A percentile compares a stretch with the other conserved stretches of the same genome.
Evolutionary conservation across 805 yeast species (phyloP).

Genomic region (Ogataea ganodermae): DNA sequence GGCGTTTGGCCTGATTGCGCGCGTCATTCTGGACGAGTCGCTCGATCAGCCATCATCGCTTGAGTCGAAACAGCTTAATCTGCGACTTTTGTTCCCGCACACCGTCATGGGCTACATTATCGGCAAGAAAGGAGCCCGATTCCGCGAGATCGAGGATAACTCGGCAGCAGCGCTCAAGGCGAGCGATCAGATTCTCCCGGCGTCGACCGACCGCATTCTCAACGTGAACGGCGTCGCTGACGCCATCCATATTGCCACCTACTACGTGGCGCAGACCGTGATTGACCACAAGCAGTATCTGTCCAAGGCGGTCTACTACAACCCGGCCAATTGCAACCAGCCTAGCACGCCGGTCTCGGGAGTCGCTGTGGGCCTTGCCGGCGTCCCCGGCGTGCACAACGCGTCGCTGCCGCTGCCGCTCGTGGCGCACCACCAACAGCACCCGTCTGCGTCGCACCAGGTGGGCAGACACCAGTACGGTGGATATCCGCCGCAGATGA

Average conservation of each 20-base stretch:
- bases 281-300: constrained; percentile 61
- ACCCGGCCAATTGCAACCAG: constrained; percentile 50
- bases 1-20: constrained; percentile 73
- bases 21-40: constrained; percentile 67
- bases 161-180: constrained; percentile 79
- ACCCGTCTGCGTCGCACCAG: constrained; percentile 2
- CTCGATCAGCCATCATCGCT: constrained; percentile 61
- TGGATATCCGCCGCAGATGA: constrained; percentile 26
- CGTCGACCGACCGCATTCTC: constrained; percentile 75
- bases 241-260: constrained; percentile 82
- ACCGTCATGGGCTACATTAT: constrained; percentile 78
- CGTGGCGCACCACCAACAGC: background rate
- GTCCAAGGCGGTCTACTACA: constrained; percentile 57
- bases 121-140: constrained; percentile 72
- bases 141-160: constrained; percentile 78
- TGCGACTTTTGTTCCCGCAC: constrained; percentile 73
- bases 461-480: constrained; percentile 8
- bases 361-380: background rate
- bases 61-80: constrained; percentile 53
- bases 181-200: constrained; percentile 68
- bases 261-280: constrained; percentile 69
- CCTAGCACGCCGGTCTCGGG: constrained; percentile 31
- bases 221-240: constrained; percentile 79
- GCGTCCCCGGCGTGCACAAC: background rate
- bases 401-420: constrained; percentile 1